Conservation (phyloP, 495 filamentous ascomycete species). For the Pseudomonodictys pantanalensis region DNA sequence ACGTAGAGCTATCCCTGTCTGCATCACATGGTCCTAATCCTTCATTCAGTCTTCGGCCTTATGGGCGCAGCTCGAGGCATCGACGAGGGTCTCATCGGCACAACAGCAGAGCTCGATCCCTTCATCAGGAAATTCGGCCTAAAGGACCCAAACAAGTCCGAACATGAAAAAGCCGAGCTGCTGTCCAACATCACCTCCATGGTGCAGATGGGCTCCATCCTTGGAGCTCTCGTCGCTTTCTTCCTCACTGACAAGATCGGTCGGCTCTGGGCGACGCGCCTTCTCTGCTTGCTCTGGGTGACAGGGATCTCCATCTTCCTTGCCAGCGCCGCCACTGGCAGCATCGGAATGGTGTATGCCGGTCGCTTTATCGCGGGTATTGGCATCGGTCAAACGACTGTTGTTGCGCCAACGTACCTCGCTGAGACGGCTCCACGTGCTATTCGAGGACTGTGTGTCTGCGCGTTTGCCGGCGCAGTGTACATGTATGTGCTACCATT, state of each 20-base stretch:
- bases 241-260: conserved; percentile 65
- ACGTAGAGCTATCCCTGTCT: neutral
- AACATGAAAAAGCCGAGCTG: conserved; percentile 57
- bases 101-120: conserved; percentile 60
- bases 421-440: conserved; percentile 61
- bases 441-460: conserved; percentile 66
- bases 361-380: conserved; percentile 67
- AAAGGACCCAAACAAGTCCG: conserved; percentile 44
- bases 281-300: conserved; percentile 65
- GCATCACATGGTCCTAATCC: neutral
- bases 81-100: conserved; percentile 71
- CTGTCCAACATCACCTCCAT: conserved; percentile 69
- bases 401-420: conserved; percentile 58
- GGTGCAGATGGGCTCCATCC: conserved; percentile 69
- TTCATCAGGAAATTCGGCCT: conserved; percentile 62
- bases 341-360: conserved; percentile 61
- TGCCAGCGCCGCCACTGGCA: conserved; percentile 51
- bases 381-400: conserved; percentile 65
- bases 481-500: conserved; percentile 43
- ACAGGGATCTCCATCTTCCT: conserved; percentile 68
- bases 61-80: conserved; percentile 69
- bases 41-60: conserved; percentile 47
- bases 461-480: conserved; percentile 63
- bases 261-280: conserved; percentile 66
- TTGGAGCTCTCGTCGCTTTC: conserved; percentile 64